These are phyloP conservation scores for Exophiala lecanii-corni DNA, from an alignment of 2,329 filamentous ascomycete species.

Conservation along the genomic window DNA sequence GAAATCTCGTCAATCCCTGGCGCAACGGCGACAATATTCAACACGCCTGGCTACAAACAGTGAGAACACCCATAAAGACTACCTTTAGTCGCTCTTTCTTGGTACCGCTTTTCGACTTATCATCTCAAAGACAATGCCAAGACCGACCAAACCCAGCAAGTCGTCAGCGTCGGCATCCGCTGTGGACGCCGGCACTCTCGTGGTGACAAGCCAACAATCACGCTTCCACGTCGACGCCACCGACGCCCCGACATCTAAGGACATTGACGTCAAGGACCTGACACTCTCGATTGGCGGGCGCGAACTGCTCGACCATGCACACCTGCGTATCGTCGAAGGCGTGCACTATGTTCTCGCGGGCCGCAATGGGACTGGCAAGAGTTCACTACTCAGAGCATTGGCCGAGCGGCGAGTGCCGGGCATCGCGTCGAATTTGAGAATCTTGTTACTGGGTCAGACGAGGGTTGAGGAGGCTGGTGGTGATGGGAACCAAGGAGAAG, in stretches of 20 bases:
- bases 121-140: no score
- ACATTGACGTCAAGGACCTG: conserved; percentile 24
- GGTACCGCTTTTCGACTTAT: no score
- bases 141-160: conserved; percentile 9
- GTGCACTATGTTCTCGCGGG: conserved; percentile 74
- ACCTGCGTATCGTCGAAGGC: conserved; percentile 66
- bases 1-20: no score
- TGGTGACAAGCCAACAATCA: conserved; percentile 26
- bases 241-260: conserved; percentile 23
- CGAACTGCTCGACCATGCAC: conserved; percentile 67
- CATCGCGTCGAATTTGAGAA: conserved; percentile 60
- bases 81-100: no score
- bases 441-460: conserved; percentile 68
- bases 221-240: conserved; percentile 23
- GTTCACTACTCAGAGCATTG: conserved; percentile 69
- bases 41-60: no score
- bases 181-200: conserved; percentile 15
- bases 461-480: conserved; percentile 29
- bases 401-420: conserved; percentile 75
- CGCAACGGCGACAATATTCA: no score
- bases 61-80: no score
- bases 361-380: conserved; percentile 78
- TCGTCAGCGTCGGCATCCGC: conserved; percentile 1
- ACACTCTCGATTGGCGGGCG: conserved; percentile 22
- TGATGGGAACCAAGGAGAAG: conserved; percentile 27